Evolutionary conservation across 2,329 filamentous ascomycete species (phyloP).

Genomic region (Emmonsiellopsis sp.): DNA sequence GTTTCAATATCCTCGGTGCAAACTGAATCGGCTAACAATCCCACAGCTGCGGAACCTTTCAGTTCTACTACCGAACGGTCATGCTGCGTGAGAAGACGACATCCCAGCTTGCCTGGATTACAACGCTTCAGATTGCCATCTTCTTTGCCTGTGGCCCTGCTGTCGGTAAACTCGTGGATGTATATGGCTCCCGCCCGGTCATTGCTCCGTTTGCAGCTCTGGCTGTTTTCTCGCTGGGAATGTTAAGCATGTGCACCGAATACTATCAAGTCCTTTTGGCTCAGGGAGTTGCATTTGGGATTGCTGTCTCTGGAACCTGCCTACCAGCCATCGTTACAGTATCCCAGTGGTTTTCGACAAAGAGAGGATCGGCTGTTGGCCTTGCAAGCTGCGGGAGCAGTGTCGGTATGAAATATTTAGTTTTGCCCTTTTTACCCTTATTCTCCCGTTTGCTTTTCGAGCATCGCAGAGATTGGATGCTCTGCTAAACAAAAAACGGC

Average conservation of each 20-base stretch:
- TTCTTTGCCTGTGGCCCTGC: constrained; percentile 5
- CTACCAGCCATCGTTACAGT: constrained; percentile 50
- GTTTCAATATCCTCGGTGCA: neutral
- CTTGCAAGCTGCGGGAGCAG: constrained; percentile 43
- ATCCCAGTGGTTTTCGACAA: constrained; percentile 50
- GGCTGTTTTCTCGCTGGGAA: constrained; percentile 9
- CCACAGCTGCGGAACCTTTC: constrained; percentile 8
- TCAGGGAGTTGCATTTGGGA: constrained; percentile 34
- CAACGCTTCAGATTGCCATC: constrained; percentile 7
- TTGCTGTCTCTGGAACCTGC: constrained; percentile 50
- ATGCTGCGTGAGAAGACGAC: constrained; percentile 1
- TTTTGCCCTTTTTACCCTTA: neutral
- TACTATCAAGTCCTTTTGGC: constrained; percentile 38
- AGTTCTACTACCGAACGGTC: constrained; percentile 6
- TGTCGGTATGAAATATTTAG: constrained; percentile 1
- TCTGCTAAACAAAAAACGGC: neutral
- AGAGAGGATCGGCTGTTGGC: constrained; percentile 44
- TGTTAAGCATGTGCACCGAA: constrained; percentile 31
- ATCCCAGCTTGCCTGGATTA: constrained; percentile 7
- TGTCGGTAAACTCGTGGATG: constrained; percentile 7
- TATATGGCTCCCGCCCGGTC: constrained; percentile 2
- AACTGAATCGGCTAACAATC: neutral
- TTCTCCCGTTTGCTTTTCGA: too few species aligned
- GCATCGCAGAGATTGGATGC: too few species aligned
- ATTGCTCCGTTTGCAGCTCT: constrained; percentile 3